Percentiles rank a stretch among this genome's conserved stretches.
Evolutionary conservation across 2,329 filamentous ascomycete species (phyloP).

Genomic region (Penicillium glabrum): DNA sequence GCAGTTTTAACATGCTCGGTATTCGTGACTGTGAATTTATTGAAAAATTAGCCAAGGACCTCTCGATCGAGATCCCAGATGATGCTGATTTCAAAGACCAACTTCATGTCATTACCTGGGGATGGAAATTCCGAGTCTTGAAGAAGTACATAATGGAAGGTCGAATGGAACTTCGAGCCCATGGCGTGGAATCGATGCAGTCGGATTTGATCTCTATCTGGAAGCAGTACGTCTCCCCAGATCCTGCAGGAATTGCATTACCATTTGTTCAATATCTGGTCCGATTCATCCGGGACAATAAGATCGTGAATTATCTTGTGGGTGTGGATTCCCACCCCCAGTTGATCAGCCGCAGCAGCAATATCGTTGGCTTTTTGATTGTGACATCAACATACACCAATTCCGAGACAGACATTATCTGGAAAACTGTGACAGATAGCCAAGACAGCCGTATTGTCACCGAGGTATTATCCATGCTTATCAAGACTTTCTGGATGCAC

Average conservation of each 20-base stretch:
- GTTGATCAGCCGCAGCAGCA: conserved; percentile 75
- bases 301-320: conserved; percentile 81
- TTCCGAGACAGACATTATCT: conserved; percentile 74
- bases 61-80: conserved; percentile 37
- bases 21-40: conserved; percentile 31
- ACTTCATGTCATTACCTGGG: conserved; percentile 42
- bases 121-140: conserved; percentile 69
- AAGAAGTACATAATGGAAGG: conserved; percentile 75
- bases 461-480: conserved; percentile 70
- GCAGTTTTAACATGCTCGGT: conserved; percentile 32
- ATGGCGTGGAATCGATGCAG: conserved; percentile 74
- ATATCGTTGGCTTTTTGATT: conserved; percentile 83
- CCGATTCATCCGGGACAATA: conserved; percentile 66
- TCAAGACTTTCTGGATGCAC: conserved; percentile 48
- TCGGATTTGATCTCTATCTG: conserved; percentile 67
- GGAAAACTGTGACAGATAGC: conserved; percentile 77
- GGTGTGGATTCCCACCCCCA: conserved; percentile 91
- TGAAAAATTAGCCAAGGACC: conserved; percentile 34
- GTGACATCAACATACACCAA: conserved; percentile 73
- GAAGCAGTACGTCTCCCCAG: conserved; percentile 54
- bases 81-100: conserved; percentile 26
- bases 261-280: conserved; percentile 68
- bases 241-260: conserved; percentile 44
- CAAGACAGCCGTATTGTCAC: conserved; percentile 84
- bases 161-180: conserved; percentile 86